phyloP scores from a whole-genome alignment of 192 early-diverging fungal species.

The Linnemannia schmuckeri region DNA sequence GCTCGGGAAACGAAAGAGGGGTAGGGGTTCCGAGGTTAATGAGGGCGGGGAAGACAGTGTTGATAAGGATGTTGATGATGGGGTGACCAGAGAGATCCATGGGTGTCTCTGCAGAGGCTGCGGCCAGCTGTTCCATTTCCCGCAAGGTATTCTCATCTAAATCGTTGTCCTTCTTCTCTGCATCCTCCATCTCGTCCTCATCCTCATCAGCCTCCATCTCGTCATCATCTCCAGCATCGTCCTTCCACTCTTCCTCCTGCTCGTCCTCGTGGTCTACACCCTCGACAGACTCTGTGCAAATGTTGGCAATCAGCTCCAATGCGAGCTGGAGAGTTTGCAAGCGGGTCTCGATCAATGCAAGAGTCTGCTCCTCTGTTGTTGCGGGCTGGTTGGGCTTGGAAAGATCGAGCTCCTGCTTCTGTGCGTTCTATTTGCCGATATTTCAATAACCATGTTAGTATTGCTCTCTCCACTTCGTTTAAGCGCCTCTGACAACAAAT shows the following conservation, averaged over 20 bases:
- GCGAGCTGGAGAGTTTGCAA: constrained; percentile 76
- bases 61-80: constrained; percentile 62
- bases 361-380: constrained; percentile 31
- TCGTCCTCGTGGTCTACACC: constrained; percentile 46
- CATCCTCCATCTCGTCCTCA: constrained; percentile 47
- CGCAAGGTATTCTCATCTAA: constrained; percentile 58
- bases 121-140: constrained; percentile 61
- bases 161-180: constrained; percentile 59
- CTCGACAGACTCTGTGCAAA: constrained; percentile 77
- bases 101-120: constrained; percentile 51
- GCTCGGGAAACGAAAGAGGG: constrained; percentile 61
- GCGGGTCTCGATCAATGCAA: constrained; percentile 64
- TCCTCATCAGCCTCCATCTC: constrained; percentile 60
- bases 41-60: constrained; percentile 63
- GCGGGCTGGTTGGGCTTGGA: constrained; percentile 53
- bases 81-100: constrained; percentile 58
- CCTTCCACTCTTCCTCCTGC: constrained; percentile 42
- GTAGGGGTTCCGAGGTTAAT: constrained; percentile 65
- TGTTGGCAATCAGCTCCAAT: constrained; percentile 87
- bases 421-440: constrained; percentile 29
- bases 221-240: constrained; percentile 53
- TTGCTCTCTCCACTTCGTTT: background rate
- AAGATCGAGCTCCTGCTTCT: constrained; percentile 44
- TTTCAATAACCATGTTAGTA: background rate
- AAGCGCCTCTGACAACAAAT: background rate